These are phyloP conservation scores for Linnemannia hyalina DNA, from an alignment of 192 early-diverging fungal genomes.

Conservation along the genomic window DNA sequence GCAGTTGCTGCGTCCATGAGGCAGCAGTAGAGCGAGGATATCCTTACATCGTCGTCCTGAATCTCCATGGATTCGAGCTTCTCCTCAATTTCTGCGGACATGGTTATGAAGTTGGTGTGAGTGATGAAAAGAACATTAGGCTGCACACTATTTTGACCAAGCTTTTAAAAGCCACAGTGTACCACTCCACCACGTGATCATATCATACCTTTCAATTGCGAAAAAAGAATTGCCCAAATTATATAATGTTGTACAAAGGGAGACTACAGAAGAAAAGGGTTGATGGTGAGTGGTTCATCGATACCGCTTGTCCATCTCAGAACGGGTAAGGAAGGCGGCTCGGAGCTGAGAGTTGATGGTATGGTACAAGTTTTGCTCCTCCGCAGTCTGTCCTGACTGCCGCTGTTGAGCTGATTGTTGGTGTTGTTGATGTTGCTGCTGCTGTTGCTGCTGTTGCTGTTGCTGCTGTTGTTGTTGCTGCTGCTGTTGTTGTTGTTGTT, in stretches of 20 bases:
- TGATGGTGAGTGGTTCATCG: neutral
- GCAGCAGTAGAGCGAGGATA: neutral
- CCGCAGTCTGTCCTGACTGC: neutral
- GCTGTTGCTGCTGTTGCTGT: neutral
- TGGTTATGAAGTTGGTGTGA: conserved; percentile 31
- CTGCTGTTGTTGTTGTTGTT: neutral
- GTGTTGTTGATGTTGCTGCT: neutral
- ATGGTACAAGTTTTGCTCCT: conserved; percentile 23
- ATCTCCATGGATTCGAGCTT: conserved; percentile 51
- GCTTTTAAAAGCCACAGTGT: neutral
- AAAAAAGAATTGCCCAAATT: neutral
- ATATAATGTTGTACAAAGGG: neutral
- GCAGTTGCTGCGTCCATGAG: neutral
- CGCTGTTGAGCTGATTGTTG: conserved; percentile 1
- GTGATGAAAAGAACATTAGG: conserved; percentile 18
- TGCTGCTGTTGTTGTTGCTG: neutral
- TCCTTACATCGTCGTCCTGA: conserved; percentile 45
- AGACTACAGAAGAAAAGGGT: neutral
- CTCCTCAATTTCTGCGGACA: conserved; percentile 48
- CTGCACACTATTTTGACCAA: conserved; percentile 6
- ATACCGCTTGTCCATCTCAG: conserved; percentile 29
- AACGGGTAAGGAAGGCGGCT: conserved; percentile 33
- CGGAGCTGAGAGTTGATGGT: conserved; percentile 52
- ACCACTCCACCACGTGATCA: neutral
- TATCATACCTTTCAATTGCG: neutral